Conservation (phyloP, 2,329 filamentous ascomycete genomes). For the Gyromitra esculenta region DNA sequence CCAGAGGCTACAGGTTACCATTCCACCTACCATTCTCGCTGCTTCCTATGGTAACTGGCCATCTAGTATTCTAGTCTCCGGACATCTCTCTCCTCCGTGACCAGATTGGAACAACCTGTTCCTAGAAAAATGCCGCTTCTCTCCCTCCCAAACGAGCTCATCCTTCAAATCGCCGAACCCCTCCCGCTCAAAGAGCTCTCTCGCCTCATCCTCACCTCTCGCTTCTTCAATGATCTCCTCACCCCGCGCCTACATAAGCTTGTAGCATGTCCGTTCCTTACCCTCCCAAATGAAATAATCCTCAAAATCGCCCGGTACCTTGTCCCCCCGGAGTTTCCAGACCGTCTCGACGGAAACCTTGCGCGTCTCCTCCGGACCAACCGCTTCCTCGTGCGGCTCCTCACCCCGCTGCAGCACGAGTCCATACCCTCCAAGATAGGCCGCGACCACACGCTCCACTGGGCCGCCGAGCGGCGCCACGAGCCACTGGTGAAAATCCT, state of each 20-base stretch:
- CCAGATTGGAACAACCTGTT: not conserved
- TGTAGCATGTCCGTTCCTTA: conserved; percentile 1
- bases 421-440: not conserved
- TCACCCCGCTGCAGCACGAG: not conserved
- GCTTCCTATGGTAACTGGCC: too few species aligned
- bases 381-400: conserved; percentile 1
- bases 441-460: not conserved
- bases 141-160: conserved; percentile 15
- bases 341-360: not conserved
- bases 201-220: not conserved
- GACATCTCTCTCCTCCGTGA: not conserved
- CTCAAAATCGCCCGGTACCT: not conserved
- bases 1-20: not conserved
- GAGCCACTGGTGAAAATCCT: conserved; percentile 5
- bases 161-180: conserved; percentile 18
- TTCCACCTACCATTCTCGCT: not conserved
- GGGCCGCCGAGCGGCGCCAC: not conserved
- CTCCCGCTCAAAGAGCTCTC: conserved; percentile 8
- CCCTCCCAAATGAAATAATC: conserved; percentile 14
- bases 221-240: conserved; percentile 5
- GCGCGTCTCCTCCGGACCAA: not conserved
- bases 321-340: not conserved
- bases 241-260: not conserved
- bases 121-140: not conserved
- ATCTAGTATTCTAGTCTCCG: not conserved